Evolutionary conservation across 2,329 filamentous ascomycete genomes (phyloP), one percentile per base, ranked within the genome.

Genomic region (Geosmithia flava): DNA sequence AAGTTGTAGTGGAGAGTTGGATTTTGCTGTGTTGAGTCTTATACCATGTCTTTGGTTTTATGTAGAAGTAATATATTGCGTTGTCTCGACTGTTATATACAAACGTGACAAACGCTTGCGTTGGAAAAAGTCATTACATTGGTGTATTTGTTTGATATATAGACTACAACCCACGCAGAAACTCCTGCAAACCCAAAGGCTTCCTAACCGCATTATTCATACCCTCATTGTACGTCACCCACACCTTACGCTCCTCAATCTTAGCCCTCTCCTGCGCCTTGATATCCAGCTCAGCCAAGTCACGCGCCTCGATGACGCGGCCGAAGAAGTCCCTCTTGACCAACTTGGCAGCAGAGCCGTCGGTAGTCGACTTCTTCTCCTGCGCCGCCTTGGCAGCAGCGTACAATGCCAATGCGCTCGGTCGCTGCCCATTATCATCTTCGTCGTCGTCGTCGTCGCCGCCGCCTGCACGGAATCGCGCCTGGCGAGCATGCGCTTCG

Each of bases 161-260:
- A 37, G 6, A 37, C 30, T 64, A 85, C 50, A 89, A 59, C 3
- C 78, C 82, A 49, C 70, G 73, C 71, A 95, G 67, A 56, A 96
- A 76, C 63, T 95, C 90, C 52, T 78, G 75, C 62, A 95, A 62
- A 8, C 85, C 85, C 52, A 96, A 81, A 2, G 88, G 87, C 63
- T 95, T 95, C 62, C 85, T 76, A 51, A 96, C 90, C 11, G 90
- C 90, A 72, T 96, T 95, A 49, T 88, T 93, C 61, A 88, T 81
- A 0, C 90, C 90, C 67, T 96, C 90, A 58, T 95, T 82, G 63
- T 82, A 96, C 53, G 80, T 91, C 42, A 95, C 81, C 89, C 89
- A 95, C 3, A 90, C 84, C 56, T 83, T 72, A 10, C 58, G 78
- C 46, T 71, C 74, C 45, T 75, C 75, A 49, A 70, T 64, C 42